Percentiles rank a stretch among this genome's conserved stretches.
These are phyloP conservation scores for Coemansia sp. DNA, from an alignment of 192 early-diverging fungal genomes.

Conservation along the genomic window DNA sequence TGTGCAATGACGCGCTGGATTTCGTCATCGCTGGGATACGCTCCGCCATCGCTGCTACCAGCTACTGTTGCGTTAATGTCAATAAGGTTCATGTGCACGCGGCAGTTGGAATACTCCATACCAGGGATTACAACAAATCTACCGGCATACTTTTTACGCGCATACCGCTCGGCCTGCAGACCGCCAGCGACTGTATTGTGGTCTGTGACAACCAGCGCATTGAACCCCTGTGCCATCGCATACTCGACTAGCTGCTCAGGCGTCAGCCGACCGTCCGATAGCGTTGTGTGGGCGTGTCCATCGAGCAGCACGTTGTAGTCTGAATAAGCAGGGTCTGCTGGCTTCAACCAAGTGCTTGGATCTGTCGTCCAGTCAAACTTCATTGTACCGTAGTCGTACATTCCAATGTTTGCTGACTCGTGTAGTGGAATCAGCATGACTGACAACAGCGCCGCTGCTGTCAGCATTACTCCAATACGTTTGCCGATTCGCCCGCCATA, in stretches of 20 bases:
- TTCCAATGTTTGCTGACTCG: slow-evolving; percentile 4
- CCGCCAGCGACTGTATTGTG: slow-evolving; percentile 67
- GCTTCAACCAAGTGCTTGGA: slow-evolving; percentile 21
- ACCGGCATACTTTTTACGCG: slow-evolving; percentile 51
- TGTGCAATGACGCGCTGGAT: slow-evolving; percentile 54
- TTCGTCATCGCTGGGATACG: slow-evolving; percentile 59
- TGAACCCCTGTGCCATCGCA: slow-evolving; percentile 67
- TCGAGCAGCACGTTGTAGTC: slow-evolving; percentile 61
- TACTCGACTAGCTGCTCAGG: slow-evolving; percentile 60
- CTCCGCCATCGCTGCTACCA: slow-evolving; percentile 22
- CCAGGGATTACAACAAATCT: slow-evolving; percentile 62
- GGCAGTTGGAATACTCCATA: slow-evolving; percentile 69
- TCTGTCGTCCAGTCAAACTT: slow-evolving; percentile 28
- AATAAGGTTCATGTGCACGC: slow-evolving; percentile 71
- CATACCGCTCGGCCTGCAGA: slow-evolving; percentile 58
- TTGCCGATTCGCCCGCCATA: slow-evolving; percentile 9
- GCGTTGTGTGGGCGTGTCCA: slow-evolving; percentile 62
- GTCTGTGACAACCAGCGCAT: slow-evolving; percentile 68
- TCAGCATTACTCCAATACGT: slow-evolving; percentile 10
- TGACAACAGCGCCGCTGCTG: slow-evolving; percentile 10
- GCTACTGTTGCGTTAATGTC: slow-evolving; percentile 59
- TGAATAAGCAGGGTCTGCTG: slow-evolving; percentile 20
- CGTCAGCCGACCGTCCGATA: slow-evolving; percentile 61
- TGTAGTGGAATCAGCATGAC: slow-evolving; percentile 20
- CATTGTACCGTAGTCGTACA: slow-evolving; percentile 13